Base-by-base conservation (phyloP, 2,329 filamentous ascomycete species). In the Epichloe festucae region DNA sequence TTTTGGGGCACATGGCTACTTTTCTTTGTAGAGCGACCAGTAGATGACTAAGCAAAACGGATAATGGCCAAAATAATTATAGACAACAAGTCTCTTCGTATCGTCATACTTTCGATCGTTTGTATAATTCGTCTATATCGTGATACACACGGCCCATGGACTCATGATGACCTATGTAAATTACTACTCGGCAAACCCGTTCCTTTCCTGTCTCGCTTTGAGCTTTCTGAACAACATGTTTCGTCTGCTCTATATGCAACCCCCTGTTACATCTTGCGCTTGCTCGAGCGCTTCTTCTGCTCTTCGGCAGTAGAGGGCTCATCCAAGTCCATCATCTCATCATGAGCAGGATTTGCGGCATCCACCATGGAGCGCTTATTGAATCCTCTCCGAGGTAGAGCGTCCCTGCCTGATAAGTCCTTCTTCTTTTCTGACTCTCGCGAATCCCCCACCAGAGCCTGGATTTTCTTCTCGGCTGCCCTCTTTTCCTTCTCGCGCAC, bases 241-340 rank as follows among this genome's bases (percentile, higher is more conserved):
- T 19, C 15, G 27, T 46, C 23, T 21, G 21, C 23, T 17, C 43
- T 35, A 21, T 31, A 10, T 17, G n/a, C 3, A 40, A 4, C 12
- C 21, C 21, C 3, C 52, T 19, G 34, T 46, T 68, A 79, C 55
- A 81, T 69, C 68, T 79, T 82, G 52, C 76, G 70, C 54, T 76
- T 74, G 56, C 71, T 76, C 2, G 71, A 67, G 42, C 75, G 69
- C 62, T 75, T 78, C 68, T 70, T 74, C 54, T 64, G 70, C 44
- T 76, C 73, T 47, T 72, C 73, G 1, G 64, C 63, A 6, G 70
- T 67, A 5, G 74, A 69, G 5, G 73, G 73, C 11, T 76, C 73
- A 46, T 82, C 79, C 31, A 81, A 59, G 48, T 81, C 78, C 72
- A 80, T 78, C 43, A 69, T 72, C 55, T 76, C 74, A 34, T 73